Evolutionary conservation across 345 rosid genomes (phyloP).

Genomic region (Theobroma cacao): DNA sequence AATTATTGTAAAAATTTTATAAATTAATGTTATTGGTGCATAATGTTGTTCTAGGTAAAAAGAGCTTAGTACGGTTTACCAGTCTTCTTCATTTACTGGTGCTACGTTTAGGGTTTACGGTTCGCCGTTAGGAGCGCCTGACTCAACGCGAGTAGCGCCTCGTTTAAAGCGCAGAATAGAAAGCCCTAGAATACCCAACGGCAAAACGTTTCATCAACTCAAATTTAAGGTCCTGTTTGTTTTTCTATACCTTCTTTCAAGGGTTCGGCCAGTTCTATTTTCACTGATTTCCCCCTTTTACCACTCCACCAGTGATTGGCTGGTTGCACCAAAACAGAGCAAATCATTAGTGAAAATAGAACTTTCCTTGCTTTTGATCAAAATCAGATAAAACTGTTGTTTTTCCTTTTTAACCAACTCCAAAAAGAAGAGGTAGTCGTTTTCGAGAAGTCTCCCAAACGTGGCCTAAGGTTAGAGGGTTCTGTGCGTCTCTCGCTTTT

Average conservation of each 20-base stretch:
- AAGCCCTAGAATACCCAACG: conserved; percentile 17
- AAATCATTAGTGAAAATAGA: neutral
- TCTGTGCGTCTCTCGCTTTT: neutral
- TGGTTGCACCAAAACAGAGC: neutral
- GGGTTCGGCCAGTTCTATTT: neutral
- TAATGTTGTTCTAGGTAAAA: no score
- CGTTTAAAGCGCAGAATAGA: neutral
- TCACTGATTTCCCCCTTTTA: neutral
- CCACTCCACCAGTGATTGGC: neutral
- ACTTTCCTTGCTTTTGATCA: neutral
- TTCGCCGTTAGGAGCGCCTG: neutral
- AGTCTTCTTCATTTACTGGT: neutral
- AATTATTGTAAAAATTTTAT: no score
- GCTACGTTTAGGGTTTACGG: neutral
- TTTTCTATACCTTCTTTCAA: neutral
- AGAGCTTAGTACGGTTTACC: neutral
- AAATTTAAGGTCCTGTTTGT: conserved; percentile 18
- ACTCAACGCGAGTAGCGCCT: conserved; percentile 11
- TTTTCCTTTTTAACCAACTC: neutral
- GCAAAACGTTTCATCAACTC: neutral
- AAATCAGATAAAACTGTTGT: neutral
- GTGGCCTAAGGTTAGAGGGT: conserved; percentile 7
- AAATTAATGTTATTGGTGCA: no score
- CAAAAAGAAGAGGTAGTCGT: neutral
- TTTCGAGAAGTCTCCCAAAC: conserved; percentile 18